Conservation (phyloP, 495 filamentous ascomycete genomes). For the Xylaria venustula region DNA sequence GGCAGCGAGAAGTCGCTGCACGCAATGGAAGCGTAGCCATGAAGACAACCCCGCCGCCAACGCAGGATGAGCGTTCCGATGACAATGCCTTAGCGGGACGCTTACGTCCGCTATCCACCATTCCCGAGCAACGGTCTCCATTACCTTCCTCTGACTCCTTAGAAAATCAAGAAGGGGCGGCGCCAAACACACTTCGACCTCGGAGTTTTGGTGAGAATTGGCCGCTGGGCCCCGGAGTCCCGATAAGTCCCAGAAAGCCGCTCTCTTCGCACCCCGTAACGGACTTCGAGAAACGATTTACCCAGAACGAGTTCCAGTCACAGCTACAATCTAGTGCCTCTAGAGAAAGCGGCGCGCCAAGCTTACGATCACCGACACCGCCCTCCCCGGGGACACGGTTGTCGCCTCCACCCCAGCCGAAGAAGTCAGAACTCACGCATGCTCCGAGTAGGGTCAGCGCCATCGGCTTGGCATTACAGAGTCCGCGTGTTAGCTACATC, state of each 20-base stretch:
- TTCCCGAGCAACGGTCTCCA: conserved; percentile 19
- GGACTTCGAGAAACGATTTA: conserved; percentile 19
- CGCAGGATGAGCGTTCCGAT: neutral
- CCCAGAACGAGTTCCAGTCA: neutral
- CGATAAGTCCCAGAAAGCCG: conserved; percentile 9
- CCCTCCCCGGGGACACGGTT: neutral
- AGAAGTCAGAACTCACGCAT: neutral
- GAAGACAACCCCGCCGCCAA: neutral
- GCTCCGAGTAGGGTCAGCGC: neutral
- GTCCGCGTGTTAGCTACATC: conserved; percentile 16
- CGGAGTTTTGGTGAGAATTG: conserved; percentile 20
- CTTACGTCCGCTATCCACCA: conserved; percentile 19
- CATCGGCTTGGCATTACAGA: neutral
- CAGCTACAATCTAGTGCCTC: neutral
- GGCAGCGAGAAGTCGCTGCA: neutral
- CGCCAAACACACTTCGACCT: neutral
- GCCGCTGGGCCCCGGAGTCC: conserved; percentile 13
- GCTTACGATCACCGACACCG: neutral
- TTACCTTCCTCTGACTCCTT: neutral
- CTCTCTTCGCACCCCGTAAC: conserved; percentile 19
- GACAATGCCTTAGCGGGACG: neutral
- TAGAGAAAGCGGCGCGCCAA: neutral
- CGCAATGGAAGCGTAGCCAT: neutral
- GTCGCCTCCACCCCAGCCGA: neutral
- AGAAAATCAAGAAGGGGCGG: neutral